phyloP scores from a whole-genome alignment of 768 basidiomycete genomes.

The Gymnopilus junonius region DNA sequence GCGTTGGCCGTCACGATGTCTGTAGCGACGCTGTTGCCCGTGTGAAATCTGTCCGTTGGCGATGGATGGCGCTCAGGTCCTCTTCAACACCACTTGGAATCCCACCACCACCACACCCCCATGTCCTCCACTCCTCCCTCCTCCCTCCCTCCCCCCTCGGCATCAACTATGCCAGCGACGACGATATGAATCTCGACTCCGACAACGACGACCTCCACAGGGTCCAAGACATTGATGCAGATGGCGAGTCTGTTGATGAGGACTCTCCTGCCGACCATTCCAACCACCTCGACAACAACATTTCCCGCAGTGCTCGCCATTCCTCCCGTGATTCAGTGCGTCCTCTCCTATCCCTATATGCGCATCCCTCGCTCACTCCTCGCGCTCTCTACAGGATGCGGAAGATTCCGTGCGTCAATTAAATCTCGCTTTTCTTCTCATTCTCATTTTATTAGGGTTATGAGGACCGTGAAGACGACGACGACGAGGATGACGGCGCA shows the following conservation, averaged over 20 bases:
- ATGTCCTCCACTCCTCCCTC: conserved; percentile 35
- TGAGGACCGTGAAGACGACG: conserved; percentile 66
- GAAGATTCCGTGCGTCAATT: conserved; percentile 62
- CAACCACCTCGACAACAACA: conserved; percentile 35
- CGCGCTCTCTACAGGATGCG: conserved; percentile 38
- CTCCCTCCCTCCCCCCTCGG: conserved; percentile 46
- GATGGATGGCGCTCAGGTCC: conserved; percentile 56
- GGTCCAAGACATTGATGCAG: conserved; percentile 64
- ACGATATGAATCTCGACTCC: conserved; percentile 77
- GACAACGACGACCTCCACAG: conserved; percentile 53
- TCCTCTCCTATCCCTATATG: conserved; percentile 15
- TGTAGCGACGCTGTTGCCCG: conserved; percentile 58
- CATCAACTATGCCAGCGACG: conserved; percentile 63
- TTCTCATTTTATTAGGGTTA: conserved; percentile 45
- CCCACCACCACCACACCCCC: conserved; percentile 40
- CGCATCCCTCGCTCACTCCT: conserved; percentile 13
- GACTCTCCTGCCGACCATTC: conserved; percentile 41
- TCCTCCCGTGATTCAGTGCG: conserved; percentile 45
- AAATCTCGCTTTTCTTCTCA: conserved; percentile 14
- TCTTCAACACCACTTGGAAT: conserved; percentile 42
- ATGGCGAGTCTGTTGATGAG: conserved; percentile 65
- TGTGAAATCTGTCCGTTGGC: conserved; percentile 60
- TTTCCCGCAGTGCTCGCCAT: conserved; percentile 26
- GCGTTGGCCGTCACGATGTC: conserved; percentile 63
- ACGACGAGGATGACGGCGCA: conserved; percentile 74